Percentiles rank a stretch among this genome's conserved stretches.
These are phyloP conservation scores for Pleurotus tuoliensis DNA, from an alignment of 768 basidiomycete genomes.

Conservation along the genomic window DNA sequence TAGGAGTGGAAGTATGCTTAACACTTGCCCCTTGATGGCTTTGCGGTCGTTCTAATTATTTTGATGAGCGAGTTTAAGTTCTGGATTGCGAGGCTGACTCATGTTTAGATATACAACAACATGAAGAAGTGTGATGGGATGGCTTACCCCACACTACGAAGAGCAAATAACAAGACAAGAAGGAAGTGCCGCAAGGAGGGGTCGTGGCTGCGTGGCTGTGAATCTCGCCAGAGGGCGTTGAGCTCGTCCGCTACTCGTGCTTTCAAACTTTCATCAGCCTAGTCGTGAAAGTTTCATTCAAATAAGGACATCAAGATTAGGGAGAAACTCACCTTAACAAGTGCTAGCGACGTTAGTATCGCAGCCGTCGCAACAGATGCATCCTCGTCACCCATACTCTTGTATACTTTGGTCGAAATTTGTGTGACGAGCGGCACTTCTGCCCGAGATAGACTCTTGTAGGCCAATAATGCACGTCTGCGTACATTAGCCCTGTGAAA, in stretches of 20 bases:
- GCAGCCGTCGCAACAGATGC: conserved; percentile 43
- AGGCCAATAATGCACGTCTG: conserved; percentile 58
- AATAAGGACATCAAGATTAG: not conserved
- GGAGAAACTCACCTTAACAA: conserved; percentile 19
- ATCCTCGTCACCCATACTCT: conserved; percentile 41
- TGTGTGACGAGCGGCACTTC: conserved; percentile 43
- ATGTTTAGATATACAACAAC: not conserved
- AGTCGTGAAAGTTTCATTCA: not conserved
- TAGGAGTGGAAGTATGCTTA: too few relatives aligned
- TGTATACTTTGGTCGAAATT: conserved; percentile 33
- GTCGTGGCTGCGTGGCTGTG: not conserved
- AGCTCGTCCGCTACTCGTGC: not conserved
- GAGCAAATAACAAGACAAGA: not conserved
- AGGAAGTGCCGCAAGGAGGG: not conserved
- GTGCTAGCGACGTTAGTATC: conserved; percentile 26
- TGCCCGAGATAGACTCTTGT: conserved; percentile 44
- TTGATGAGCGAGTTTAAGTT: conserved; percentile 21
- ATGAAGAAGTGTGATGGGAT: not conserved
- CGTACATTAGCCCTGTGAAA: conserved; percentile 50
- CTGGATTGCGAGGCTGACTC: not conserved
- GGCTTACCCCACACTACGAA: not conserved
- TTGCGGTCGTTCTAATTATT: conserved; percentile 22
- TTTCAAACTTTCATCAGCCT: not conserved
- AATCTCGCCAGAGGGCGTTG: not conserved
- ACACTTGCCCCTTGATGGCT: not conserved